A percentile compares a stretch with the other conserved stretches of the same genome.
These are phyloP conservation scores for Boletus subcaerulescens DNA, from an alignment of 768 basidiomycete genomes.

Conservation along the genomic window DNA sequence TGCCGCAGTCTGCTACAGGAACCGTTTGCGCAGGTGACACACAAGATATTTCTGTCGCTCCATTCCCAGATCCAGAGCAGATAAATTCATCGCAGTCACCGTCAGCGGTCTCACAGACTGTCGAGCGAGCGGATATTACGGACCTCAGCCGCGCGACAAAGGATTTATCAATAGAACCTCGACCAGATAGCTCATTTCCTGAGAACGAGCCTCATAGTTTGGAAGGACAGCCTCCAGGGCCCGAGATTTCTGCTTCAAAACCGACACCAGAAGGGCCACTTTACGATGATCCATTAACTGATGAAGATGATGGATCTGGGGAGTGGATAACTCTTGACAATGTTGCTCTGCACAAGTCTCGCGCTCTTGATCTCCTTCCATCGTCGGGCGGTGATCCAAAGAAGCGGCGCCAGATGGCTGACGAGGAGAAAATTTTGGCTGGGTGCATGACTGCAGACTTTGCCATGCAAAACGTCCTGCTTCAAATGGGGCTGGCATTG, in stretches of 20 bases:
- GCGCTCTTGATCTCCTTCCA: slow-evolving; percentile 79
- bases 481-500: slow-evolving; percentile 91
- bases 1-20: background rate
- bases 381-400: slow-evolving; percentile 33
- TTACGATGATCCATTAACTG: slow-evolving; percentile 74
- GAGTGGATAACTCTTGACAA: slow-evolving; percentile 98
- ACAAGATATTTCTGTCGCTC: background rate
- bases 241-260: background rate
- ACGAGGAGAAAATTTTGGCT: slow-evolving; percentile 48
- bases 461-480: slow-evolving; percentile 96
- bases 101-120: background rate
- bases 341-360: slow-evolving; percentile 80
- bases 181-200: background rate
- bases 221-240: slow-evolving; percentile 22
- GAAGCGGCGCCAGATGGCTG: slow-evolving; percentile 35
- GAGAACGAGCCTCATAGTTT: slow-evolving; percentile 35
- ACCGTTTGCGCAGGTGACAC: background rate
- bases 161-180: slow-evolving; percentile 14
- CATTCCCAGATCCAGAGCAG: background rate
- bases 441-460: slow-evolving; percentile 99
- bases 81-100: background rate
- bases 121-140: background rate
- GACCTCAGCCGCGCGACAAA: slow-evolving; percentile 11
- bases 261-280: slow-evolving; percentile 34
- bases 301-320: slow-evolving; percentile 79